Evolutionary conservation across 108 stramenopile genomes (phyloP), one percentile per base, ranked within the genome.

Genomic region (Fistulifera pelliculosa): DNA sequence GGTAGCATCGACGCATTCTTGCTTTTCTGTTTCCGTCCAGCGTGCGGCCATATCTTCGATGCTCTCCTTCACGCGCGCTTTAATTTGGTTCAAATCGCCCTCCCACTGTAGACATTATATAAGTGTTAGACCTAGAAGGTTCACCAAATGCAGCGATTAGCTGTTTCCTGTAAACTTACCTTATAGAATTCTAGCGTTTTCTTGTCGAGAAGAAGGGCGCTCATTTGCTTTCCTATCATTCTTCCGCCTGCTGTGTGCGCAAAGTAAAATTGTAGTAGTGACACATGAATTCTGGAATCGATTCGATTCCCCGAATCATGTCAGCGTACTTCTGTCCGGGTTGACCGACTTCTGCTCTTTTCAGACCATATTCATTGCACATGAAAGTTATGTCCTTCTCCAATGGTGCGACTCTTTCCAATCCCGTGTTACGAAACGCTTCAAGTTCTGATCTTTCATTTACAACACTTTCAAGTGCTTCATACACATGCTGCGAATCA

Each of bases 261-360:
- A 68, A 95, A 95, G 61, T 93, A 93, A 69, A 89, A 68, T 95
- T 95, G 74, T 94, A 95, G 67, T 76, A 95, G 68, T 95, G 94
- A 45, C 92, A 94, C 67, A 95, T 80, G 57, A 95, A 90, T 60
- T 79, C 86, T 24, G 94, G 88, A 53, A 94, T 66, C 17, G 70
- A 62, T 21, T 74, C 64, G 47, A 90, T 68, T 16, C 52, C 41
- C 27, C 69, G 59, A 28, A 90, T 56, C 60, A 74, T 56, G 26
- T 69, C 40, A 17, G 83, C 83, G 47, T 90, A 90, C n/a, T 47
- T 27, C 49, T 25, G 27, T 49, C 87, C 87, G 11, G 75, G 63
- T 22, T 21, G 45, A 17, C 83, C 83, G 3, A 78, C 79, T 14
- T 27, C 43, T 25, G 81, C 81, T 41, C 58, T 62, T 45, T 51